These are phyloP conservation scores for Rhodotorula graminis DNA, from an alignment of 768 basidiomycete species.

Conservation along the genomic window DNA sequence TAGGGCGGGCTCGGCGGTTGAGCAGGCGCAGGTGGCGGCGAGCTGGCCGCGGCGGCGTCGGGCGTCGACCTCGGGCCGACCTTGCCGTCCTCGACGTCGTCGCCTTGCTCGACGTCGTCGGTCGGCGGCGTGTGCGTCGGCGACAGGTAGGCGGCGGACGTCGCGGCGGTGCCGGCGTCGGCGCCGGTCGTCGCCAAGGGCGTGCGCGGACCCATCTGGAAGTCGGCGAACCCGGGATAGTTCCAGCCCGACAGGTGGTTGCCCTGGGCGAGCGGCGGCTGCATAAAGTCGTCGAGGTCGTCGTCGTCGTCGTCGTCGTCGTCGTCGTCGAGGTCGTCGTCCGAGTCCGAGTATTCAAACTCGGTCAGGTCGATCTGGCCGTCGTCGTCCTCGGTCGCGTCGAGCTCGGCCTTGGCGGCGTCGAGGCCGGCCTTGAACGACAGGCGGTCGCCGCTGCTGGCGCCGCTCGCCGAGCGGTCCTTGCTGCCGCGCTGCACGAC, in stretches of 20 bases:
- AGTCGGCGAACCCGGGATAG: slow-evolving; percentile 18
- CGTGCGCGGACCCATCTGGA: slow-evolving; percentile 2
- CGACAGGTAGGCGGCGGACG: background rate
- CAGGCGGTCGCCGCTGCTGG: background rate
- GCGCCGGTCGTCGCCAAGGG: background rate
- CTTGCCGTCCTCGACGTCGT: slow-evolving; percentile 7
- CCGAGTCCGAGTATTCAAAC: slow-evolving; percentile 30
- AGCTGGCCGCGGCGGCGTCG: background rate
- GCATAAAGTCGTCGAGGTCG: slow-evolving; percentile 27
- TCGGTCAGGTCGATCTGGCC: slow-evolving; percentile 27
- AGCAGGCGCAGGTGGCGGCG: background rate
- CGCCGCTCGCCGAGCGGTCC: background rate
- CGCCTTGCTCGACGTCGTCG: slow-evolving; percentile 20
- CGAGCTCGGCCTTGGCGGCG: slow-evolving; percentile 5
- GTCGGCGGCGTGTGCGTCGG: slow-evolving; percentile 9
- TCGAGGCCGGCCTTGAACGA: background rate
- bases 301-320: slow-evolving; percentile 32
- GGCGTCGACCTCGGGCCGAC: background rate
- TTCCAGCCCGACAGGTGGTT: slow-evolving; percentile 36
- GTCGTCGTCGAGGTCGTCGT: slow-evolving; percentile 22
- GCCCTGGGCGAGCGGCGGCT: slow-evolving; percentile 3
- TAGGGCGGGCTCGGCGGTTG: background rate
- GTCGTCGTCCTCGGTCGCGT: slow-evolving; percentile 12
- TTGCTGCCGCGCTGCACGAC: background rate
- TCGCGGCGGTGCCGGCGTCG: too few species aligned